Conservation (phyloP, 2,329 filamentous ascomycete genomes). For the Pseudopithomyces maydicus region DNA sequence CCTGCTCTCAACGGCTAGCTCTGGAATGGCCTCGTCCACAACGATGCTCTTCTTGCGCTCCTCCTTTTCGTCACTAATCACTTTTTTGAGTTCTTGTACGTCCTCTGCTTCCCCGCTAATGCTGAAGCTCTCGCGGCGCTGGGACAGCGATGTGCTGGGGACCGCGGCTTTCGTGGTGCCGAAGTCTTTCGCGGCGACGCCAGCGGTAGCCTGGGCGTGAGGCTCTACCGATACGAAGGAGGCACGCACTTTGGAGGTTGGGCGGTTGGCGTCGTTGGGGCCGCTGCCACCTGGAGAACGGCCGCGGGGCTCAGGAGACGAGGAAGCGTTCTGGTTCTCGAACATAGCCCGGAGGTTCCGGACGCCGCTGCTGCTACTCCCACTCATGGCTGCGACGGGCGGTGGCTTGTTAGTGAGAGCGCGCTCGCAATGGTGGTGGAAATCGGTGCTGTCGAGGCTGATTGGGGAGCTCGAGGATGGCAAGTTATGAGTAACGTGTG, state of each 20-base stretch:
- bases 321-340: slow-evolving; percentile 48
- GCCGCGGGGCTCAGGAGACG: slow-evolving; percentile 50
- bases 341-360: slow-evolving; percentile 57
- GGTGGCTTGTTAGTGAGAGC: slow-evolving; percentile 32
- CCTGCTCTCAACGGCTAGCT: slow-evolving; percentile 49
- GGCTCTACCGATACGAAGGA: slow-evolving; percentile 55
- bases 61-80: slow-evolving; percentile 47
- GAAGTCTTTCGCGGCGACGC: slow-evolving; percentile 22
- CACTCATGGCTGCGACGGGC: slow-evolving; percentile 52
- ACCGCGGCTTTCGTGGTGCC: slow-evolving; percentile 33
- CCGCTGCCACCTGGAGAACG: slow-evolving; percentile 48
- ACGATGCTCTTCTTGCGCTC: slow-evolving; percentile 43
- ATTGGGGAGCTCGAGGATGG: slow-evolving; percentile 3
- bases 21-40: slow-evolving; percentile 47
- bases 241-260: slow-evolving; percentile 52
- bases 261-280: slow-evolving; percentile 37
- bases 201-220: neutral
- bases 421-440: slow-evolving; percentile 16
- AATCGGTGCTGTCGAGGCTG: slow-evolving; percentile 9
- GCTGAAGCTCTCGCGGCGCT: slow-evolving; percentile 51
- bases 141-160: slow-evolving; percentile 34
- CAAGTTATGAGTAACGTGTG: slow-evolving; percentile 8
- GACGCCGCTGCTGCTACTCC: slow-evolving; percentile 49
- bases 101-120: slow-evolving; percentile 41
- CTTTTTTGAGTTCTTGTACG: slow-evolving; percentile 46